Conservation (phyloP, 257 asterid genomes). For the Fraxinus quadrangulata region DNA sequence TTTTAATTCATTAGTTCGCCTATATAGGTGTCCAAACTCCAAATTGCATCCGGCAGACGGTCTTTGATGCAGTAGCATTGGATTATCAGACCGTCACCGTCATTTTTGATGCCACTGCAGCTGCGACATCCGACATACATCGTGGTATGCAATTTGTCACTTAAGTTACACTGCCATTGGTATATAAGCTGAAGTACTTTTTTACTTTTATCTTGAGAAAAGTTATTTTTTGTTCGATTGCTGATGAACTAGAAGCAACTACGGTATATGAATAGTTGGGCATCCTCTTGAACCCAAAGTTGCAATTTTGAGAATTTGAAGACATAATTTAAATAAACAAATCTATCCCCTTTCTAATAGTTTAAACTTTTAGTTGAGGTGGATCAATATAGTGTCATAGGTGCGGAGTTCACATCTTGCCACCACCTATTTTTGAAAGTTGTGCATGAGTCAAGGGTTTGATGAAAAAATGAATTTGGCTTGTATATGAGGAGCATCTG, state of each 20-base stretch:
- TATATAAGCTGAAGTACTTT: background rate
- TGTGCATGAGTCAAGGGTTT: background rate
- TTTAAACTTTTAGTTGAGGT: background rate
- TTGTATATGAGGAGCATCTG: background rate
- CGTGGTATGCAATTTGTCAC: slow-evolving; percentile 42
- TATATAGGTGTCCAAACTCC: slow-evolving; percentile 90
- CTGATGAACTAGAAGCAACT: background rate
- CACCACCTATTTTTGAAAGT: background rate
- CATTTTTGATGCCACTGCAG: slow-evolving; percentile 83
- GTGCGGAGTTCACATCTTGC: background rate
- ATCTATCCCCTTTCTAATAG: background rate
- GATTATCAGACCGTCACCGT: slow-evolving; percentile 68
- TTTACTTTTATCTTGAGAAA: background rate
- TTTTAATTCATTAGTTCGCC: slow-evolving; percentile 11
- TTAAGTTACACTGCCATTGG: background rate
- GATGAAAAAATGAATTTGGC: background rate
- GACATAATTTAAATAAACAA: background rate
- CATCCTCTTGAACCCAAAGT: background rate
- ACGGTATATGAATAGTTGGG: background rate
- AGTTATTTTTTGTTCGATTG: background rate
- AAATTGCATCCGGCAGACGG: slow-evolving; percentile 83
- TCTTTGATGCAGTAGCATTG: slow-evolving; percentile 81
- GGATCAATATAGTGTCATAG: background rate
- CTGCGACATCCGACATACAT: slow-evolving; percentile 80
- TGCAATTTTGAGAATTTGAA: background rate